phyloP scores from a whole-genome alignment of 305 asterid species.

The Fraxinus paxiana region DNA sequence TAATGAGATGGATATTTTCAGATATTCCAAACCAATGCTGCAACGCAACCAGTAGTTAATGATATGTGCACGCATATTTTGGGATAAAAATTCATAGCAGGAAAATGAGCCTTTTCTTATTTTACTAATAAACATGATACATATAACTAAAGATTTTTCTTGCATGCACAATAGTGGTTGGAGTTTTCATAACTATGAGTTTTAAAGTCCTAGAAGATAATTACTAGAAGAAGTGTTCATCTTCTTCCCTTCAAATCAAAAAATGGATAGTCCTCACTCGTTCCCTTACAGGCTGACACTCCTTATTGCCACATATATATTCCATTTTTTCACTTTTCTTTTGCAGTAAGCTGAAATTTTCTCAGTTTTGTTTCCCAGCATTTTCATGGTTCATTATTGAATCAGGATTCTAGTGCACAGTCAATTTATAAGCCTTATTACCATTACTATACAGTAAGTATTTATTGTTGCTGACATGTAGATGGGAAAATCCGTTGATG shows the following conservation, averaged over 20 bases:
- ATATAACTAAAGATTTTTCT: neutral
- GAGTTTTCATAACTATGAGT: neutral
- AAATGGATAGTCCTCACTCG: neutral
- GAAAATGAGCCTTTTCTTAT: neutral
- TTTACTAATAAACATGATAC: neutral
- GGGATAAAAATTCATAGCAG: neutral
- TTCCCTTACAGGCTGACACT: neutral
- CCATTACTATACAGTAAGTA: neutral
- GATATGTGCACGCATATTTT: neutral
- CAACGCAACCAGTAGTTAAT: neutral
- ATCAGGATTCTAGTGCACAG: neutral
- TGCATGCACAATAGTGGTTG: neutral
- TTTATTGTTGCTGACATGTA: slow-evolving; percentile 20
- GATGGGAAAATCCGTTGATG: slow-evolving; percentile 99
- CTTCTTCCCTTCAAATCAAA: neutral
- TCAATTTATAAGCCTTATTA: neutral
- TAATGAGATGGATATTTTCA: neutral
- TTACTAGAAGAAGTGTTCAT: neutral
- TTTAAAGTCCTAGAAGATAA: neutral
- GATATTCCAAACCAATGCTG: neutral
- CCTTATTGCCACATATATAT: neutral
- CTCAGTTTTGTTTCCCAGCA: neutral
- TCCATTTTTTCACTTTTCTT: neutral
- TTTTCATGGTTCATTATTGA: neutral
- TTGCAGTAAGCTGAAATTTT: neutral